Evolutionary conservation across 176 grass and related monocot species (phyloP).

Genomic region (Oryza glumipatula): DNA sequence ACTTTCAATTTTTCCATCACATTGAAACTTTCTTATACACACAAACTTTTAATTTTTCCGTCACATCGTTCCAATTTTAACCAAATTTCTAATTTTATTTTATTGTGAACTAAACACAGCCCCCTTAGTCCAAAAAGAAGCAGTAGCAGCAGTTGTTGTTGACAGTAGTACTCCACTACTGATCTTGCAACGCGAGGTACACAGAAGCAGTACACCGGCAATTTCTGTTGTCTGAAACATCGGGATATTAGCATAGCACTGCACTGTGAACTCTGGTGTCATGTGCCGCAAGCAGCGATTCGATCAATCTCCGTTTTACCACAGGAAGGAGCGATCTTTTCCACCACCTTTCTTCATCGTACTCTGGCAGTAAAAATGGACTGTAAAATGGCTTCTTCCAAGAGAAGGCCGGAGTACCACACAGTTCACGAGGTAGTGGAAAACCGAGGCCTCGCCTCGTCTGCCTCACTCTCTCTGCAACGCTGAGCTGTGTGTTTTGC

Average conservation of each 20-base stretch:
- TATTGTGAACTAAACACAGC: too few relatives aligned
- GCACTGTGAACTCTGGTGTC: not conserved
- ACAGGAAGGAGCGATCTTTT: not conserved
- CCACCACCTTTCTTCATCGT: not conserved
- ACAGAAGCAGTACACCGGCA: too few relatives aligned
- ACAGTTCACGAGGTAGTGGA: not conserved
- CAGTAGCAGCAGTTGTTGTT: too few relatives aligned
- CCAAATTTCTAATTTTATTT: too few relatives aligned
- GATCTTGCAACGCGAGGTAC: too few relatives aligned
- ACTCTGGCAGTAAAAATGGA: not conserved
- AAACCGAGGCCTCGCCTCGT: not conserved
- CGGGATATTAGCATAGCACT: too few relatives aligned
- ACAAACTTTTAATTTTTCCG: accelerated
- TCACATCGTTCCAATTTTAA: too few relatives aligned
- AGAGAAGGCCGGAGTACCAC: constrained; percentile 18
- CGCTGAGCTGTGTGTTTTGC: constrained; percentile 14
- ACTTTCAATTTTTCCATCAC: too few relatives aligned
- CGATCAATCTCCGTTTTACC: not conserved
- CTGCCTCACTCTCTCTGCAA: not conserved
- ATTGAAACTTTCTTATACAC: too few relatives aligned
- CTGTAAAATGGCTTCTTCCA: constrained; percentile 19
- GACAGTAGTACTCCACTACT: not conserved
- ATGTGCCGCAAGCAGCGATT: not conserved
- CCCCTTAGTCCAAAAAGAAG: too few relatives aligned
- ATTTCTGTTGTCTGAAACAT: too few relatives aligned